Percentiles rank a stretch among this genome's conserved stretches.
Evolutionary conservation across 2,329 filamentous ascomycete species (phyloP).

Genomic region (Cylindrodendrum hubeiense): DNA sequence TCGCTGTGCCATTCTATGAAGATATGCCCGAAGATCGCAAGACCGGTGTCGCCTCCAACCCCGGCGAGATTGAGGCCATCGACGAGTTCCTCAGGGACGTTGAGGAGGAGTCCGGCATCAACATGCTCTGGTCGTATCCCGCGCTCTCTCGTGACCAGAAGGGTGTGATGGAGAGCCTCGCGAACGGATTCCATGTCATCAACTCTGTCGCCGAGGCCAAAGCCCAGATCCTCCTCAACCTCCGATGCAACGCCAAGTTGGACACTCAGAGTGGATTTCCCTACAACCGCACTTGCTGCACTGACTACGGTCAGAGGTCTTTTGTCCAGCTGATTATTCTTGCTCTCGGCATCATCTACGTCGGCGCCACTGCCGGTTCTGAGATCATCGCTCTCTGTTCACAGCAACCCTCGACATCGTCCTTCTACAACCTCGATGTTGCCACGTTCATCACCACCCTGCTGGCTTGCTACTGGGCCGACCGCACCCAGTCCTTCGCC

Average conservation of each 20-base stretch:
- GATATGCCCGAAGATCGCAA: constrained; percentile 19
- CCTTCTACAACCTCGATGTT: constrained; percentile 36
- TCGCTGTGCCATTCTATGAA: constrained; percentile 15
- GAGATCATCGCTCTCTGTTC: constrained; percentile 29
- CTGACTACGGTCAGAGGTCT: constrained; percentile 53
- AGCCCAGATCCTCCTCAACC: constrained; percentile 62
- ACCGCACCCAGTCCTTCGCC: constrained; percentile 45
- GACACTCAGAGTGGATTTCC: constrained; percentile 51
- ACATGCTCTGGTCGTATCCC: no score
- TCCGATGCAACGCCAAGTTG: constrained; percentile 63
- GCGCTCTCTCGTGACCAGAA: no score
- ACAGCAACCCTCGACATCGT: constrained; percentile 15
- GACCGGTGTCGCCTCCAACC: constrained; percentile 31
- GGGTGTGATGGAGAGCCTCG: constrained; percentile 21
- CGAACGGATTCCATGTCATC: constrained; percentile 46
- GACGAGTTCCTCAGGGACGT: constrained; percentile 1
- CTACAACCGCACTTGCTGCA: constrained; percentile 66
- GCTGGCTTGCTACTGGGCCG: constrained; percentile 45
- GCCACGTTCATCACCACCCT: constrained; percentile 41
- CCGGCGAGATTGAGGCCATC: neutral
- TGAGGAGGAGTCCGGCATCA: no score
- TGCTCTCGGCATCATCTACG: constrained; percentile 30
- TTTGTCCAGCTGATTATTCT: constrained; percentile 41
- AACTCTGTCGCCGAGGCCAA: constrained; percentile 45
- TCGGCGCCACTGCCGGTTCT: constrained; percentile 28